These are phyloP conservation scores for Stephanodiscus triporus DNA, from an alignment of 108 stramenopile genomes.

Conservation along the genomic window DNA sequence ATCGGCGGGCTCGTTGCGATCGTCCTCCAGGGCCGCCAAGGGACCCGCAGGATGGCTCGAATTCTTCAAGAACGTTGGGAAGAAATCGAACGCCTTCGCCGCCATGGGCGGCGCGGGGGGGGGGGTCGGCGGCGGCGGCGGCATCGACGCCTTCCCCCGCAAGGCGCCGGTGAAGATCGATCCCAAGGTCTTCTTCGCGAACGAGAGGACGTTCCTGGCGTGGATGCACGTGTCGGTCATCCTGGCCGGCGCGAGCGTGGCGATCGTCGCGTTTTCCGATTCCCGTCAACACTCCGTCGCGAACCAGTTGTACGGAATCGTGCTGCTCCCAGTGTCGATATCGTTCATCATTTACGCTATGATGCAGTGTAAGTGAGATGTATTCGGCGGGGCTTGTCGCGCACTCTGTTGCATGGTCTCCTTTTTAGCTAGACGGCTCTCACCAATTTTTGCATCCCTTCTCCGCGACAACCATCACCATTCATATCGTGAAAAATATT, in stretches of 20 bases:
- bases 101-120: slow-evolving; percentile 19
- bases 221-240: slow-evolving; percentile 91
- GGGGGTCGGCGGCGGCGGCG: neutral
- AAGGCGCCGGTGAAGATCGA: slow-evolving; percentile 73
- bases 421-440: neutral
- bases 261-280: slow-evolving; percentile 76
- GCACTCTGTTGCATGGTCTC: neutral
- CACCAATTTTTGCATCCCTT: neutral
- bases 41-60: slow-evolving; percentile 37
- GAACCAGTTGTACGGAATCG: slow-evolving; percentile 77
- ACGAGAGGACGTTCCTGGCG: slow-evolving; percentile 95
- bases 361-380: slow-evolving; percentile 73
- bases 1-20: neutral
- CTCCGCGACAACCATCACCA: neutral
- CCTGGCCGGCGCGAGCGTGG: slow-evolving; percentile 84
- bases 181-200: slow-evolving; percentile 94
- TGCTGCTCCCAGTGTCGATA: slow-evolving; percentile 87
- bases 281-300: slow-evolving; percentile 6
- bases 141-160: slow-evolving; percentile 19
- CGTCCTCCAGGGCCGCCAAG: neutral
- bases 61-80: slow-evolving; percentile 47
- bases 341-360: slow-evolving; percentile 87
- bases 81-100: slow-evolving; percentile 50
- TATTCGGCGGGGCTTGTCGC: neutral
- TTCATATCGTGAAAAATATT: slow-evolving; percentile 1